phyloP scores from a whole-genome alignment of 495 filamentous ascomycete species.

The Xylaria curta region DNA sequence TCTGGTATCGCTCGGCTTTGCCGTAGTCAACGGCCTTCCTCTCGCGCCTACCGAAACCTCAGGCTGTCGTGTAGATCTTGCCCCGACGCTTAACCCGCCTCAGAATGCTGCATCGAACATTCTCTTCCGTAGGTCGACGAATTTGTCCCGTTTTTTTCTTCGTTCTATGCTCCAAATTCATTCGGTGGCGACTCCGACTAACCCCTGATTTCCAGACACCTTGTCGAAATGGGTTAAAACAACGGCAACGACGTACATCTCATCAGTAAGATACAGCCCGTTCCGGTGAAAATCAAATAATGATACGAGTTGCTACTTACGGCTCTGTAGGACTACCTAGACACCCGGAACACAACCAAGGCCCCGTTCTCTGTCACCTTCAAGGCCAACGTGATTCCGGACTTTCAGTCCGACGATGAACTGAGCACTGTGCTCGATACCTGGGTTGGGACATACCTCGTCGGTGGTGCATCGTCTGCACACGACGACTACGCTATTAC shows the following conservation, averaged over 20 bases:
- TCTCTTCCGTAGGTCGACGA: conserved; percentile 13
- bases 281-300: not conserved
- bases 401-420: not conserved
- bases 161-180: not conserved
- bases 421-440: not conserved
- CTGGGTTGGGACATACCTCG: conserved; percentile 17
- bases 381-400: conserved; percentile 18
- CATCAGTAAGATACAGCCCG: conserved; percentile 3
- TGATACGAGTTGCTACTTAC: not conserved
- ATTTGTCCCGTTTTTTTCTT: not conserved
- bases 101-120: conserved; percentile 11
- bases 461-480: not conserved
- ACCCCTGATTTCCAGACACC: not conserved
- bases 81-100: conserved; percentile 3
- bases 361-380: conserved; percentile 22
- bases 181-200: not conserved
- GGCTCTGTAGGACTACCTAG: conserved; percentile 1
- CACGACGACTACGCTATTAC: conserved; percentile 13
- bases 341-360: conserved; percentile 18
- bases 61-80: conserved; percentile 18
- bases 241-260: not conserved
- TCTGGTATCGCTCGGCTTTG: conserved; percentile 12
- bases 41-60: not conserved
- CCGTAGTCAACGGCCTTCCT: conserved; percentile 14
- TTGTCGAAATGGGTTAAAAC: conserved; percentile 16